Base-by-base conservation (phyloP, 192 early-diverging fungal species). In the Linnemannia schmuckeri region DNA sequence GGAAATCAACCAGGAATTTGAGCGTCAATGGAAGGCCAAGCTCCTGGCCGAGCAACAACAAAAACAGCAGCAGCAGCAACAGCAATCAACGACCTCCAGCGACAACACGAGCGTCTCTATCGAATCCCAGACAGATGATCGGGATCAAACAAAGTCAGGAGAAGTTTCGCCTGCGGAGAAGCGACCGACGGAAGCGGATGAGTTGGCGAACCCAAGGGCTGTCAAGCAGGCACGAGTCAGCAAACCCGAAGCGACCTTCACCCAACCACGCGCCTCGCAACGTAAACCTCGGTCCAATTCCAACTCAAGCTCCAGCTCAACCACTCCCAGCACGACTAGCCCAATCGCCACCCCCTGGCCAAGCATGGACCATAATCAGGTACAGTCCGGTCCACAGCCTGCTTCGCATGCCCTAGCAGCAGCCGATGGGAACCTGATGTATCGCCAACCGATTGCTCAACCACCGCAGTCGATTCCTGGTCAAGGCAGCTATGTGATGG, bases 1-100 rank as follows among this genome's bases (percentile, higher is more conserved):
- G 37, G 85, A 87, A 18, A 87, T 87, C 46, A 87, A 87, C 20
- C 70, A 74, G 27, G 85, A 87, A 37, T 87, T 87, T 71, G 85
- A 87, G 41, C 85, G 85, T 6, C 85, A 87, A 27, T 78, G 79
- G 63, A 87, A 87, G 52, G 75, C 76, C 0, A 81, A 78, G 68
- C 30, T 78, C 22, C 12, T 79, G 61, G 47, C 72, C 3, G 76
- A 74, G 30, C 55, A 63, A 13, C 79, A 72, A 38, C 37, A 18
- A 71, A 33, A 33, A 24, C 30, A 41, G 61, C 63, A 38, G 44
- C 37, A 40, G 35, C 47, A 73, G 37, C 69, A 77, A 20, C 75
- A 41, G 37, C 69, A 81, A 18, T 38, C 70, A 5, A 76, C 73
- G 12, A 6, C 70, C 3, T 33, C 69, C 30, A 22, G 22, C 41